Base-by-base conservation (phyloP, 805 yeast species). In the Candida loeiensis region DNA sequence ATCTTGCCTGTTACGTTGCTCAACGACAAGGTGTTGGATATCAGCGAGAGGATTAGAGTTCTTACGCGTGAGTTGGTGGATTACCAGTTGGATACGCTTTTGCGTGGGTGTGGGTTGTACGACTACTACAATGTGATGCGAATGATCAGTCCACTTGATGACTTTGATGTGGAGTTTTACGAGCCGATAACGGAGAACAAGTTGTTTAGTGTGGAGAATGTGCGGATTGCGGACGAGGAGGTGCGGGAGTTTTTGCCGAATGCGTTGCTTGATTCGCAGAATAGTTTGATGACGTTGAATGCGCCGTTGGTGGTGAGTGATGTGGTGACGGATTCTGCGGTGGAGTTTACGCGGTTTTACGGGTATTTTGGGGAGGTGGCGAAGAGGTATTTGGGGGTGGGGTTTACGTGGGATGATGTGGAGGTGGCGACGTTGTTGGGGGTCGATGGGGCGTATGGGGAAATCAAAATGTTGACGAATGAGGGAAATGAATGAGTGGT, bases 351-450 rank as follows among this genome's bases (percentile, higher is more conserved):
- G 19, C 61, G 62, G 18, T 77, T 77, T 45, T 74, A 73, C 47
- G 51, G 56, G 33, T 66, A 66, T 37, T 63, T 77, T 24, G 46
- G 55, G 26, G 40, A 50, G 13, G 64, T 76, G 4, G 59, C 63
- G 6, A 40, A 45, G 5, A 68, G 68, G 41, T 73, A 61, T 41
- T 56, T 76, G 43, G 50, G 45, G 14, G 47, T 53, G 7, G 39
- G 64, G 5, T 65, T 80, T 43, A 64, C 67, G 32, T 81, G 86
- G 85, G 64, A 73, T 16, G 76, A 71, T 22, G 41, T 56, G 5
- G 87, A 83, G 36, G 77, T 84, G 17, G 78, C 85, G 3, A 82
- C 87, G 0, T 63, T 85, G 37, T 56, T 85, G n/a, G 93, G 91
- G 18, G 73, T 82, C n/a, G 83, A 75, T 33, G 70, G 70, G 13